phyloP scores from a whole-genome alignment of 2,329 filamentous ascomycete species.

The Sclerotinia glacialis region DNA sequence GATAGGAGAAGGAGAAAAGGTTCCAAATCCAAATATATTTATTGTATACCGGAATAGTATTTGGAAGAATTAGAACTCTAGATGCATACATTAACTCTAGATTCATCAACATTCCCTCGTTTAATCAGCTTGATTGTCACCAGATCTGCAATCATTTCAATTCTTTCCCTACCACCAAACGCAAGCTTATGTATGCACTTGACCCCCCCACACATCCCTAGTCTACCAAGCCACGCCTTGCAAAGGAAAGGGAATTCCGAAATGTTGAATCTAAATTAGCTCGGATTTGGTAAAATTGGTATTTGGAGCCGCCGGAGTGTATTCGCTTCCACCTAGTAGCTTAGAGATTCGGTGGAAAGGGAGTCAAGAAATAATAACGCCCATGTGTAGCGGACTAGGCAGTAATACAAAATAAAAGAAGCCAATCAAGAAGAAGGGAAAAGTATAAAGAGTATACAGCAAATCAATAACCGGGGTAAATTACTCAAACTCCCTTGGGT shows the following conservation, averaged over 20 bases:
- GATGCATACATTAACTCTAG: neutral
- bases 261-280: neutral
- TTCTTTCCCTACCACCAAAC: neutral
- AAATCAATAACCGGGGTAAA: constrained; percentile 7
- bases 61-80: neutral
- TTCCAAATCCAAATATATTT: neutral
- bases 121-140: neutral
- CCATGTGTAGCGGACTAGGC: neutral
- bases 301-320: constrained; percentile 5
- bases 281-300: neutral
- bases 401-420: neutral
- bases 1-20: neutral
- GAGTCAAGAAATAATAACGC: neutral
- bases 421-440: neutral
- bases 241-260: constrained; percentile 1
- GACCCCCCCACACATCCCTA: constrained; percentile 9
- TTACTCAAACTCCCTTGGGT: constrained; percentile 13
- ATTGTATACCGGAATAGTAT: neutral
- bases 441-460: neutral
- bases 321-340: neutral
- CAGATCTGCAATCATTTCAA: constrained; percentile 13
- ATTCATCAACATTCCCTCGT: neutral
- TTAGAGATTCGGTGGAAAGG: constrained; percentile 16
- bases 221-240: neutral
- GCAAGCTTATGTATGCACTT: constrained; percentile 12